Evolutionary conservation across 805 yeast genomes (phyloP).

Genomic region (Metschnikowia lunata): DNA sequence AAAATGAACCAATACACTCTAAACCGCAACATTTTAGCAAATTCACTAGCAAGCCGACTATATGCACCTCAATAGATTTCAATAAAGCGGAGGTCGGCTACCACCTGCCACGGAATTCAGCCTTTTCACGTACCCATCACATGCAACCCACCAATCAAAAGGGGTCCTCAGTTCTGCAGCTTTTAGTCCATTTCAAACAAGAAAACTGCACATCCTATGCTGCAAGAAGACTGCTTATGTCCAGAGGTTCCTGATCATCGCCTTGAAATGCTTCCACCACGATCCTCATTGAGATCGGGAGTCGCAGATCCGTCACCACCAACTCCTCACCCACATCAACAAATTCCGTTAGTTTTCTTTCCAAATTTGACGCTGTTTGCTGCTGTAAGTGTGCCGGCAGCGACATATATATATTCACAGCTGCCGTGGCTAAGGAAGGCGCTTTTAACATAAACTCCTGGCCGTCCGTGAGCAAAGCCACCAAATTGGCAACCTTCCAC

Average conservation of each 20-base stretch:
- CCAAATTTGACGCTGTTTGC: slow-evolving; percentile 43
- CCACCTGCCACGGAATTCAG: too few species aligned
- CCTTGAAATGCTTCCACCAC: slow-evolving; percentile 19
- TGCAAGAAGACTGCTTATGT: slow-evolving; percentile 10
- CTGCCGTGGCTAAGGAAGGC: slow-evolving; percentile 46
- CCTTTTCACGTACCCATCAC: too few species aligned
- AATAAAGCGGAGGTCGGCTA: too few species aligned
- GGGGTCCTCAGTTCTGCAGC: too few species aligned
- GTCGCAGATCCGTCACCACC: slow-evolving; percentile 47
- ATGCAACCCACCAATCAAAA: too few species aligned
- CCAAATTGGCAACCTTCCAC: slow-evolving; percentile 30
- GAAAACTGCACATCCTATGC: neutral
- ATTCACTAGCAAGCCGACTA: too few species aligned
- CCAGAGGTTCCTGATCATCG: slow-evolving; percentile 21
- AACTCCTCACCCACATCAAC: slow-evolving; percentile 45
- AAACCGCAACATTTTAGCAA: too few species aligned
- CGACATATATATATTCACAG: slow-evolving; percentile 40
- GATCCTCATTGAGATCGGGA: slow-evolving; percentile 42
- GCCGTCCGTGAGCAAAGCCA: slow-evolving; percentile 34
- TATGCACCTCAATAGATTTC: too few species aligned
- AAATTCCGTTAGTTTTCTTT: slow-evolving; percentile 29
- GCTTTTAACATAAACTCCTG: slow-evolving; percentile 30
- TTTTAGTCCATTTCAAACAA: too few species aligned
- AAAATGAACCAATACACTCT: too few species aligned
- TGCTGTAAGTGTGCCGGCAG: slow-evolving; percentile 45